These are phyloP conservation scores for Vanrija pseudolonga DNA, from an alignment of 1,284 basidiomycete genomes.

Conservation along the genomic window DNA sequence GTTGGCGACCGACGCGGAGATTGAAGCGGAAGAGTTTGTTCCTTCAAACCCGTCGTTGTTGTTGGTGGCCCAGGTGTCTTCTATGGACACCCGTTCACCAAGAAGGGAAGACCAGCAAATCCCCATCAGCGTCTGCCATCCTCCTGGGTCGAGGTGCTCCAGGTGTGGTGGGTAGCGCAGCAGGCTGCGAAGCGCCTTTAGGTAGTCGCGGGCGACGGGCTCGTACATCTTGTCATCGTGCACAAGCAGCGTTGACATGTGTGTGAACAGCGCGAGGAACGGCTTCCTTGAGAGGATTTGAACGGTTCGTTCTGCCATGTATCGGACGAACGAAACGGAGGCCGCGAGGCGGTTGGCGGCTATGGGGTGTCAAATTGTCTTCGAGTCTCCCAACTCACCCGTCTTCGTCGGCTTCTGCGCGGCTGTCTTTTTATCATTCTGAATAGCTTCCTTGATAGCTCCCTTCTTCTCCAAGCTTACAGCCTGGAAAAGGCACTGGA, in stretches of 20 bases:
- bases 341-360: conserved; percentile 2
- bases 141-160: conserved; percentile 63
- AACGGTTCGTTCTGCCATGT: conserved; percentile 36
- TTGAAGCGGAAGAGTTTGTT: neutral
- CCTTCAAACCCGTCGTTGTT: neutral
- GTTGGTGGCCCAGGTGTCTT: conserved; percentile 36
- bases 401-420: conserved; percentile 8
- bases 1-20: conserved; percentile 4
- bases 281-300: conserved; percentile 31
- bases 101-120: conserved; percentile 74
- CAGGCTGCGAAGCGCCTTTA: conserved; percentile 67
- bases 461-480: conserved; percentile 61
- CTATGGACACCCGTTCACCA: conserved; percentile 56
- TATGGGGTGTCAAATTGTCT: neutral
- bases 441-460: conserved; percentile 52
- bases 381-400: conserved; percentile 19
- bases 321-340: conserved; percentile 33
- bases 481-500: conserved; percentile 66
- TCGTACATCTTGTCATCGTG: conserved; percentile 58
- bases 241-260: conserved; percentile 64
- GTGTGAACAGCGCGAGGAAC: conserved; percentile 55
- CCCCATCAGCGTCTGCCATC: conserved; percentile 67
- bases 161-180: conserved; percentile 69
- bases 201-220: conserved; percentile 72
- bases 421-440: conserved; percentile 7